Evolutionary conservation across 345 rosid species (phyloP).

Genomic region (Cardamine occulta): DNA sequence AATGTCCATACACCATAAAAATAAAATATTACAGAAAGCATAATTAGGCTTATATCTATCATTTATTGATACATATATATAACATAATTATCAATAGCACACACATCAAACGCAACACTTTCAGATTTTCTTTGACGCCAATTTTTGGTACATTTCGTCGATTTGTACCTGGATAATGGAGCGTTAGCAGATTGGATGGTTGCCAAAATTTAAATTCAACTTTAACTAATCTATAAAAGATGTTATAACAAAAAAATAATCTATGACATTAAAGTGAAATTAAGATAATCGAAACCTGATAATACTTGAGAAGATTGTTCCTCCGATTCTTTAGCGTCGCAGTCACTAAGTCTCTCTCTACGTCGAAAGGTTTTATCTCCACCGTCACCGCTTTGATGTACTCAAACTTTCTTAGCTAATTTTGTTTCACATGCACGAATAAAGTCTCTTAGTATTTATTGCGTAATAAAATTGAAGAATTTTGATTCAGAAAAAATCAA

Average conservation of each 20-base stretch:
- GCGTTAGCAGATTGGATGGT: background rate
- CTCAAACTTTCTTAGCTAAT: conserved; percentile 82
- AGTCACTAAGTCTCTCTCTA: conserved; percentile 87
- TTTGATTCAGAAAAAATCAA: background rate
- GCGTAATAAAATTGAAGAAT: background rate
- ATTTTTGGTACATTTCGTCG: conserved; percentile 58
- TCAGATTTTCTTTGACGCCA: conserved; percentile 46
- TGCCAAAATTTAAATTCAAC: background rate
- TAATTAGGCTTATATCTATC: background rate
- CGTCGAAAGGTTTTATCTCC: conserved; percentile 70
- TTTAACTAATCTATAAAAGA: no score
- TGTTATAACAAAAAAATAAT: background rate
- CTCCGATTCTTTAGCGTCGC: conserved; percentile 93
- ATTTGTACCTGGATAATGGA: conserved; percentile 57
- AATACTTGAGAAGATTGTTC: conserved; percentile 66
- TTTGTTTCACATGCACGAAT: background rate
- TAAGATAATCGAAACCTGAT: conserved; percentile 56
- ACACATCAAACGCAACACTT: conserved; percentile 23
- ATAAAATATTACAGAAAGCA: conserved; percentile 24
- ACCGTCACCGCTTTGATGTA: conserved; percentile 65
- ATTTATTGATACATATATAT: conserved; percentile 32
- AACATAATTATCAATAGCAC: conserved; percentile 24
- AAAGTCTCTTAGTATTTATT: background rate
- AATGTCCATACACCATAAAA: conserved; percentile 16
- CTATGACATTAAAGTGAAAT: background rate